These are phyloP conservation scores for Zasmidium citrigriseum DNA, from an alignment of 2,329 filamentous ascomycete genomes.

Conservation along the genomic window DNA sequence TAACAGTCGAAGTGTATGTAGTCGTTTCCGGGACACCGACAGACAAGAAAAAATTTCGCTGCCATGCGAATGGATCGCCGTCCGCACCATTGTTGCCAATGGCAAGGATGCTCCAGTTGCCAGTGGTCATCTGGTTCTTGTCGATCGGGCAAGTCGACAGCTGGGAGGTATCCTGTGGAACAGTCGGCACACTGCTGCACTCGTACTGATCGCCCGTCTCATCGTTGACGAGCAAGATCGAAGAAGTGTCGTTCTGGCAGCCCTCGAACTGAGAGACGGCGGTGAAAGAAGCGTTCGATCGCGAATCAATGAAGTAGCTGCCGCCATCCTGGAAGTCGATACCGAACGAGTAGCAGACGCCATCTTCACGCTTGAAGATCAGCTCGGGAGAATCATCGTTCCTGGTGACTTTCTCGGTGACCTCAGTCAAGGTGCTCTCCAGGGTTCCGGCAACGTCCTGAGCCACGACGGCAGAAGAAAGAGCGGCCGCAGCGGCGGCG, in stretches of 20 bases:
- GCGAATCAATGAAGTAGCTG: conserved; percentile 48
- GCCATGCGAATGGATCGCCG: conserved; percentile 47
- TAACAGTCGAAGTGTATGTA: conserved; percentile 21
- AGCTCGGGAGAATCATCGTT: conserved; percentile 5
- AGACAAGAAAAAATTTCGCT: conserved; percentile 43
- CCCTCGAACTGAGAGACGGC: conserved; percentile 47
- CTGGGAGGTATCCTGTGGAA: conserved; percentile 40
- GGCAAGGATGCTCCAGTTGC: conserved; percentile 46
- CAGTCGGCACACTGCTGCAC: conserved; percentile 39
- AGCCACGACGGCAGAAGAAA: not conserved
- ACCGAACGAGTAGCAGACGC: conserved; percentile 31
- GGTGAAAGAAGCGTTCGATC: conserved; percentile 44
- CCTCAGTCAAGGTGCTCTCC: not conserved
- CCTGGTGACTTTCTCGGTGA: conserved; percentile 10
- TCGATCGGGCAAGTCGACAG: conserved; percentile 45
- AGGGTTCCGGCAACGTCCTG: not conserved
- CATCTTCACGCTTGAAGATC: conserved; percentile 2
- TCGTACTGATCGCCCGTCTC: conserved; percentile 40
- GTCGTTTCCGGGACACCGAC: conserved; percentile 34
- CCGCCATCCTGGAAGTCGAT: conserved; percentile 46
- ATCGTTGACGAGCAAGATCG: conserved; percentile 42
- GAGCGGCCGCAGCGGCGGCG: not conserved
- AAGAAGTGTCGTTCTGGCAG: conserved; percentile 43
- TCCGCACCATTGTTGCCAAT: conserved; percentile 45
- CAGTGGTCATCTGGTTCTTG: conserved; percentile 46